These are phyloP conservation scores for Debaryomyces sp. DNA, from an alignment of 1,139 yeast species.

Conservation along the genomic window DNA sequence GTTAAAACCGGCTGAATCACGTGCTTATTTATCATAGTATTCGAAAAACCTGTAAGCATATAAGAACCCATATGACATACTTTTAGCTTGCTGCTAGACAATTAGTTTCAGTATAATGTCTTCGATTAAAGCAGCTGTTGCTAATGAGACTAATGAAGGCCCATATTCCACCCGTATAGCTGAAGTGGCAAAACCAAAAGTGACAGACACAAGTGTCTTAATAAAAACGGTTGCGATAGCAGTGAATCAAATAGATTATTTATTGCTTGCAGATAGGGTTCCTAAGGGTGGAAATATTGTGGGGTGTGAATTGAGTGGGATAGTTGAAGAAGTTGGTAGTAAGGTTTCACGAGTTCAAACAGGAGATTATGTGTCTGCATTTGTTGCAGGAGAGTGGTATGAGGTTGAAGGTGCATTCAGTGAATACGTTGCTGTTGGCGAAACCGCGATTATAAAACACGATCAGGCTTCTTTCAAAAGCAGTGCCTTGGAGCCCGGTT, in stretches of 20 bases:
- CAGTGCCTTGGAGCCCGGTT: conserved; percentile 12
- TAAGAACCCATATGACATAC: background rate
- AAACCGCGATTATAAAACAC: conserved; percentile 20
- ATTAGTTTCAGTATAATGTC: background rate
- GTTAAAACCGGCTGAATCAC: background rate
- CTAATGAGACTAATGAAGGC: background rate
- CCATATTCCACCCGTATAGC: conserved; percentile 12
- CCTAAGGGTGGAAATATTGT: conserved; percentile 16
- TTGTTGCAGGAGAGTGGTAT: conserved; percentile 21
- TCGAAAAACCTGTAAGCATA: background rate
- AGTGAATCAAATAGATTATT: conserved; percentile 71
- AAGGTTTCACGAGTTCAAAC: conserved; percentile 22
- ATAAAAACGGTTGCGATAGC: conserved; percentile 62
- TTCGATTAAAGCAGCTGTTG: background rate
- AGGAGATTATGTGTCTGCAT: conserved; percentile 30
- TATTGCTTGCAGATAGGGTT: background rate
- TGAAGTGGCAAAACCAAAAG: conserved; percentile 36
- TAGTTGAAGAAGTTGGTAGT: conserved; percentile 30
- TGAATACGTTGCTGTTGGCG: conserved; percentile 21
- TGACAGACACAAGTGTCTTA: conserved; percentile 45
- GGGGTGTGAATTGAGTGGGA: conserved; percentile 34
- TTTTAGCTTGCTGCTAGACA: background rate
- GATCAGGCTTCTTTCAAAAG: background rate
- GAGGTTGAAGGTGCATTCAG: conserved; percentile 24
- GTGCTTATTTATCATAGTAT: no score